phyloP scores from a whole-genome alignment of 129 eudicot species.

The Tagetes patula region DNA sequence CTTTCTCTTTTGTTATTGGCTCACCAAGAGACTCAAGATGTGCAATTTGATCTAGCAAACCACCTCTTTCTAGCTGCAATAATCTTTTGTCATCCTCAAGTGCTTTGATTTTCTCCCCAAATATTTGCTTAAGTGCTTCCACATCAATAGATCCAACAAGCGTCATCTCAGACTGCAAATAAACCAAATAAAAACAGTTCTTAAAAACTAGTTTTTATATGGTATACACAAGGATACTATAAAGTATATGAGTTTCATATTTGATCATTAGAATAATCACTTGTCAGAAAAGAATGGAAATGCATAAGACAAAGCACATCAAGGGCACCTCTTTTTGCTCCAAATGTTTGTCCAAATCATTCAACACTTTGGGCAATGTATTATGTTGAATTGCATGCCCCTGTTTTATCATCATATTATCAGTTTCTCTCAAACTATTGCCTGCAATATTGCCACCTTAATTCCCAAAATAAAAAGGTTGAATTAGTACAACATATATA shows the following conservation, averaged over 20 bases:
- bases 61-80: slow-evolving; percentile 82
- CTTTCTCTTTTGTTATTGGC: slow-evolving; percentile 62
- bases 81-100: slow-evolving; percentile 94
- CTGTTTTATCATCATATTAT: slow-evolving; percentile 39
- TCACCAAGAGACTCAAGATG: slow-evolving; percentile 61
- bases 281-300: slow-evolving; percentile 12
- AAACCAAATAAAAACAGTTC: slow-evolving; percentile 1
- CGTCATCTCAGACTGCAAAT: slow-evolving; percentile 79
- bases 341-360: slow-evolving; percentile 59
- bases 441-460: slow-evolving; percentile 20
- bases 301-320: slow-evolving; percentile 14
- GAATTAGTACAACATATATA: slow-evolving; percentile 8
- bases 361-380: slow-evolving; percentile 64
- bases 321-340: slow-evolving; percentile 81
- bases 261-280: slow-evolving; percentile 2
- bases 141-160: slow-evolving; percentile 67
- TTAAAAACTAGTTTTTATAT: not conserved
- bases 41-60: slow-evolving; percentile 70
- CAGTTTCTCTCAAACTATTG: slow-evolving; percentile 22
- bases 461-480: not conserved
- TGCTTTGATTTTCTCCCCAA: slow-evolving; percentile 66
- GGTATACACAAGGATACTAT: slow-evolving; percentile 1
- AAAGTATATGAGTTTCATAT: slow-evolving; percentile 1
- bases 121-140: slow-evolving; percentile 72
- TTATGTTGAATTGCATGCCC: slow-evolving; percentile 68